phyloP scores from a whole-genome alignment of 352 stramenopile species.

The Phytophthora palmivora region DNA sequence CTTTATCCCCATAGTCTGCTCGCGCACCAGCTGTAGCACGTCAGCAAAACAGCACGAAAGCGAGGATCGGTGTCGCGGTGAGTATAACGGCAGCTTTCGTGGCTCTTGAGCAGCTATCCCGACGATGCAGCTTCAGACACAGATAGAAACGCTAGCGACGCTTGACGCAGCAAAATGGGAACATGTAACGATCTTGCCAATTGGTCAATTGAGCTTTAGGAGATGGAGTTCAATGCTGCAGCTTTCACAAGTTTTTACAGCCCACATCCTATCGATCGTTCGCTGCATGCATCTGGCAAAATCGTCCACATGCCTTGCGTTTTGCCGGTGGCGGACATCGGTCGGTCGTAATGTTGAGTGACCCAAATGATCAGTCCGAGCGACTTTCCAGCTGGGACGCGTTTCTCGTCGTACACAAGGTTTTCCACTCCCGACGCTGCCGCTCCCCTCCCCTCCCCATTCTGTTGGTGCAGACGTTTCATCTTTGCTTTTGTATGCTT shows the following conservation, averaged over 20 bases:
- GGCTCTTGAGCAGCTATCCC: slow-evolving; percentile 10
- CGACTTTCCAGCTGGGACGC: slow-evolving; percentile 17
- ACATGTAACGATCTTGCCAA: neutral
- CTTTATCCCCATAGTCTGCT: slow-evolving; percentile 24
- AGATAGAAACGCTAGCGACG: slow-evolving; percentile 17
- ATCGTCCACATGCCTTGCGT: neutral
- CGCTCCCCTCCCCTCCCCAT: slow-evolving; percentile 16
- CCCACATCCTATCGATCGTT: slow-evolving; percentile 22
- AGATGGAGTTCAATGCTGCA: neutral
- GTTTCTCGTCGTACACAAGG: slow-evolving; percentile 32
- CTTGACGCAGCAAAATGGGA: slow-evolving; percentile 1
- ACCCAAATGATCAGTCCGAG: slow-evolving; percentile 29
- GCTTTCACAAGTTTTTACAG: slow-evolving; percentile 16
- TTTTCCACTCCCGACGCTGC: slow-evolving; percentile 31
- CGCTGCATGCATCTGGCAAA: slow-evolving; percentile 21
- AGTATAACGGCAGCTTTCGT: neutral
- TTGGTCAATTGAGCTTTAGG: neutral
- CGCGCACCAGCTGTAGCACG: slow-evolving; percentile 20
- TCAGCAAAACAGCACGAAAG: slow-evolving; percentile 4
- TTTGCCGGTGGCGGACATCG: slow-evolving; percentile 17
- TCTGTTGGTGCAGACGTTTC: slow-evolving; percentile 25
- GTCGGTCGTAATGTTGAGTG: slow-evolving; percentile 24
- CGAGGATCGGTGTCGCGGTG: slow-evolving; percentile 1
- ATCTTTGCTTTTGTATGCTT: slow-evolving; percentile 5
- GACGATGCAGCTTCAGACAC: slow-evolving; percentile 25